These are phyloP conservation scores for Trichoderma sp. DNA, from an alignment of 2,329 filamentous ascomycete species.

Conservation along the genomic window DNA sequence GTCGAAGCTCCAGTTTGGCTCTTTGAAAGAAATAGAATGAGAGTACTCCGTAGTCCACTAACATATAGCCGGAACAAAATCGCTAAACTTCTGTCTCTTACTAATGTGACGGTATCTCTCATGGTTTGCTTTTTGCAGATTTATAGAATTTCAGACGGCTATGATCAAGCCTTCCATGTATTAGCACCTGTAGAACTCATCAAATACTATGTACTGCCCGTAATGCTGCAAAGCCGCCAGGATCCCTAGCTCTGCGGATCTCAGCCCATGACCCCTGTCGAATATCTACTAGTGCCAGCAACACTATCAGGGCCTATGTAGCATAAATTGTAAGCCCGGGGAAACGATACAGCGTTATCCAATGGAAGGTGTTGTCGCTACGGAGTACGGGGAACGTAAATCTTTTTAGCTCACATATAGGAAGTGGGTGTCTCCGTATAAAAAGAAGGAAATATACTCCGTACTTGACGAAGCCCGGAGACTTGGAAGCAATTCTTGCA, in stretches of 20 bases:
- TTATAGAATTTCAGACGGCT: not conserved
- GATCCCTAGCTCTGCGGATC: not conserved
- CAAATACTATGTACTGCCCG: not conserved
- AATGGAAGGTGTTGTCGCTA: not conserved
- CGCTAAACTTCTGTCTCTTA: not conserved
- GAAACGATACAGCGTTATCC: not conserved
- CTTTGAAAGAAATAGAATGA: not conserved
- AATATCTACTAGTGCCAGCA: not conserved
- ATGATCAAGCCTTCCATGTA: not conserved
- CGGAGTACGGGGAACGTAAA: not conserved
- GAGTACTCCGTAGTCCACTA: too few species aligned
- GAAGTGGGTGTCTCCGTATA: not conserved
- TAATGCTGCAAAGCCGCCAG: too few species aligned
- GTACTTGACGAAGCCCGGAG: too few species aligned
- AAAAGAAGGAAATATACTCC: not conserved
- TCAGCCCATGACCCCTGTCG: not conserved
- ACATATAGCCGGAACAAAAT: not conserved
- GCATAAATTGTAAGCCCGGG: not conserved
- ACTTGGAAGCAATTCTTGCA: too few species aligned
- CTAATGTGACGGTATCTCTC: not conserved
- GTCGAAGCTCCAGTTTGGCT: not conserved
- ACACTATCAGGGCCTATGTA: not conserved
- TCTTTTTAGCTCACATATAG: not conserved
- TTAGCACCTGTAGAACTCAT: not conserved
- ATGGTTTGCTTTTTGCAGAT: not conserved